Base-by-base conservation (phyloP, 2,329 filamentous ascomycete species). In the Colletotrichum sp. region DNA sequence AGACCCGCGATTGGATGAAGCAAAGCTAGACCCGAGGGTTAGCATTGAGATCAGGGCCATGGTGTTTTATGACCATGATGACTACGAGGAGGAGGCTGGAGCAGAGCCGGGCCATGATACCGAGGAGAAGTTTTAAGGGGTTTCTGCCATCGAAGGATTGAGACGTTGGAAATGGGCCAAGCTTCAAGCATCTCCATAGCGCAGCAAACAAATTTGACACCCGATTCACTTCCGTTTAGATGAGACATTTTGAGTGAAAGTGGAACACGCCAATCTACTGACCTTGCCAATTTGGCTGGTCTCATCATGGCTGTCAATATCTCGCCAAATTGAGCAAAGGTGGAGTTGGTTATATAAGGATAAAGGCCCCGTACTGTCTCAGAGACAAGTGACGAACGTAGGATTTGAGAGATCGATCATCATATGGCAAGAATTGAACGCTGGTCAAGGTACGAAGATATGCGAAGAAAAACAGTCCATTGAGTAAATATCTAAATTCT, bases 261-360 rank as follows among this genome's bases (percentile, higher is more conserved):
- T 2, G 9, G n/a, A n/a, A n/a, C 18, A n/a, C 8, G 18, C 11
- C 18, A 0, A 0, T 1, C 18, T n/a, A 33, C 31, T 33, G 8
- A 8, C 9, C 31, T 33, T 33, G 7, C 9, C 6, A 11, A 31
- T 31, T 33, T 33, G 31, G 31, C 6, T 27, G 5, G 24, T 27
- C 31, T n/a, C 38, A n/a, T 9, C 9, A 18, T 47, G 0, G 9
- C 38, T n/a, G 18, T 4, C 38, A n/a, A 9, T 43, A 16, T 43
- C 5, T 43, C 8, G 36, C 8, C 16, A 38, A 38, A 16, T 9
- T 38, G 5, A 16, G 16, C 16, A 38, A 38, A 38, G 16, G 16
- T 38, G 8, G 18, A 38, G 36, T 8, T 7, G 36, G 36, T 18
- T 6, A 38, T 18, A 38, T 3, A 9, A 38, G 8, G 5, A 18